phyloP scores from a whole-genome alignment of 768 basidiomycete species.

The Filobasidium wieringae region DNA sequence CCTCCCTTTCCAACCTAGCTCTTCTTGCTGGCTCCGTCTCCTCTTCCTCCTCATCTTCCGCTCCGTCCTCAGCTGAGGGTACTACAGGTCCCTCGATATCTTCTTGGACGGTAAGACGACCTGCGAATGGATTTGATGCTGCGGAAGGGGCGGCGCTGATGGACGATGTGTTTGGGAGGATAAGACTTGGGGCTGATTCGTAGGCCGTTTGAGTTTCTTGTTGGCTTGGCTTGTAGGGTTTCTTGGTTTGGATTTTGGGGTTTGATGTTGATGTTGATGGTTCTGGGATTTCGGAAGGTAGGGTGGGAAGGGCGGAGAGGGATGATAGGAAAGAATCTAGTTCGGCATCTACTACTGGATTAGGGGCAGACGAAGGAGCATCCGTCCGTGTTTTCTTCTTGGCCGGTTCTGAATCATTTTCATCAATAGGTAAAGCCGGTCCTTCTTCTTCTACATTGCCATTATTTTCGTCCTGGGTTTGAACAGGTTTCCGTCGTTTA shows the following conservation, averaged over 20 bases:
- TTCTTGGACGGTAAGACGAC: not conserved
- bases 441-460: slow-evolving; percentile 1
- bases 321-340: slow-evolving; percentile 12
- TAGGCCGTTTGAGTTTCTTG: slow-evolving; percentile 28
- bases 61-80: slow-evolving; percentile 39
- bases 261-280: not conserved
- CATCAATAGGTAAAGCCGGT: not conserved
- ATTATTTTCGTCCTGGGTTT: slow-evolving; percentile 5
- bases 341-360: slow-evolving; percentile 6
- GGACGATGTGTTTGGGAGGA: slow-evolving; percentile 5
- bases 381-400: slow-evolving; percentile 1
- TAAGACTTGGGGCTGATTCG: slow-evolving; percentile 24
- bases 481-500: not conserved
- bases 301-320: not conserved
- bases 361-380: not conserved
- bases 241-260: slow-evolving; percentile 5
- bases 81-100: slow-evolving; percentile 19
- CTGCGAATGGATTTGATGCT: slow-evolving; percentile 9
- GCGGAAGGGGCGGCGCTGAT: slow-evolving; percentile 5
- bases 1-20: slow-evolving; percentile 25
- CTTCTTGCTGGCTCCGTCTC: slow-evolving; percentile 29
- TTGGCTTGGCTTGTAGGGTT: slow-evolving; percentile 17
- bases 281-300: not conserved
- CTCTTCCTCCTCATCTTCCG: slow-evolving; percentile 22
- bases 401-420: not conserved